Conservation (phyloP, 768 basidiomycete species). For the Serendipita sp. region DNA sequence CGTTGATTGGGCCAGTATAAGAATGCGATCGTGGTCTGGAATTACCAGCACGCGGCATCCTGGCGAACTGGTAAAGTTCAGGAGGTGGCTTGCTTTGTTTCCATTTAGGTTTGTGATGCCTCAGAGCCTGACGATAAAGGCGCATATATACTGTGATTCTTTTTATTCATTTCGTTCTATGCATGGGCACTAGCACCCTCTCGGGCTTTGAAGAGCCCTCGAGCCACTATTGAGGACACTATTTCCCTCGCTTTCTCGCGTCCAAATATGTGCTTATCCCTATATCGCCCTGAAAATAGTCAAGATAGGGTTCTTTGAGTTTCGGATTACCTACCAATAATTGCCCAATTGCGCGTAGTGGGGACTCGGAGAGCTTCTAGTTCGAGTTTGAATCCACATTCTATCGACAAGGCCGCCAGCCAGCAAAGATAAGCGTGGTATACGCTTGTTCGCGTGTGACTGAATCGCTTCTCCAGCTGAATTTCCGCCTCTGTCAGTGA, state of each 20-base stretch:
- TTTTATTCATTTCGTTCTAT: neutral
- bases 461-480: constrained; percentile 35
- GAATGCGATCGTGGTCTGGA: neutral
- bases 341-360: constrained; percentile 85
- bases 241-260: neutral
- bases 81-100: neutral
- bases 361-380: constrained; percentile 79
- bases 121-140: neutral
- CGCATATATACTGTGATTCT: neutral
- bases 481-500: constrained; percentile 35
- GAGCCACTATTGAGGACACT: neutral
- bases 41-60: neutral
- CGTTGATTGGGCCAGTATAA: constrained; percentile 2
- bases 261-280: neutral
- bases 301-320: neutral
- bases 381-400: constrained; percentile 79
- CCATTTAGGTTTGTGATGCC: neutral
- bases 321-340: constrained; percentile 48
- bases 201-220: neutral
- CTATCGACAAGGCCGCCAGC: constrained; percentile 54
- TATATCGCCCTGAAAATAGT: neutral
- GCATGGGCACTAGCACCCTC: neutral
- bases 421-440: constrained; percentile 80
- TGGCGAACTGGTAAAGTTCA: neutral
- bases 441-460: constrained; percentile 32